phyloP scores from a whole-genome alignment of 306 rosid species.

The Quercus cerris region DNA sequence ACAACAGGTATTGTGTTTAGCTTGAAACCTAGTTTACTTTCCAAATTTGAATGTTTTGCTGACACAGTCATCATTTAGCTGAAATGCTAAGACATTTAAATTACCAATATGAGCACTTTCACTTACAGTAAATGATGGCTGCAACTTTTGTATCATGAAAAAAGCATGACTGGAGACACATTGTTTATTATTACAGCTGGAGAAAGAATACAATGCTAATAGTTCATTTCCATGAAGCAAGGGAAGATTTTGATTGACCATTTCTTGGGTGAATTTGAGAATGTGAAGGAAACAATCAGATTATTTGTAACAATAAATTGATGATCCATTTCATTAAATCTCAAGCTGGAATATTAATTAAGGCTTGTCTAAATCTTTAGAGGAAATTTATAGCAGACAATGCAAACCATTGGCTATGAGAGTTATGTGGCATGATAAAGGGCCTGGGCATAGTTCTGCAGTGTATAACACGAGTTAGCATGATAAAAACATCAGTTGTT shows the following conservation, averaged over 20 bases:
- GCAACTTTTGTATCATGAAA: background rate
- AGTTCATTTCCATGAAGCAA: background rate
- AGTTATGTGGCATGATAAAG: too few species aligned
- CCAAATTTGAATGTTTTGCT: background rate
- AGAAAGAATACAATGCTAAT: background rate
- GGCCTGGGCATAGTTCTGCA: too few species aligned
- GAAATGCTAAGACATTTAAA: background rate
- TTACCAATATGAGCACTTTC: background rate
- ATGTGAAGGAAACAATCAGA: background rate
- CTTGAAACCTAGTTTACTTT: background rate
- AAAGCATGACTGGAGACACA: background rate
- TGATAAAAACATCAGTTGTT: background rate
- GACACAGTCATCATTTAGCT: background rate
- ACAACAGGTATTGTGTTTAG: constrained; percentile 37
- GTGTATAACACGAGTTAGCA: background rate
- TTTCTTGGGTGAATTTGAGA: background rate
- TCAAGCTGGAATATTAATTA: background rate
- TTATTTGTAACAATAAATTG: background rate
- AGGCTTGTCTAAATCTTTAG: background rate
- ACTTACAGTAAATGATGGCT: background rate
- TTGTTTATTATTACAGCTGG: background rate
- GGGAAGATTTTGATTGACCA: background rate
- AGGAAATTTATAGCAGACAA: background rate
- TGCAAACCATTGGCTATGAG: background rate
- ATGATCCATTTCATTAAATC: background rate